Base-by-base conservation (phyloP, 345 rosid genomes). In the Camelina laxa region DNA sequence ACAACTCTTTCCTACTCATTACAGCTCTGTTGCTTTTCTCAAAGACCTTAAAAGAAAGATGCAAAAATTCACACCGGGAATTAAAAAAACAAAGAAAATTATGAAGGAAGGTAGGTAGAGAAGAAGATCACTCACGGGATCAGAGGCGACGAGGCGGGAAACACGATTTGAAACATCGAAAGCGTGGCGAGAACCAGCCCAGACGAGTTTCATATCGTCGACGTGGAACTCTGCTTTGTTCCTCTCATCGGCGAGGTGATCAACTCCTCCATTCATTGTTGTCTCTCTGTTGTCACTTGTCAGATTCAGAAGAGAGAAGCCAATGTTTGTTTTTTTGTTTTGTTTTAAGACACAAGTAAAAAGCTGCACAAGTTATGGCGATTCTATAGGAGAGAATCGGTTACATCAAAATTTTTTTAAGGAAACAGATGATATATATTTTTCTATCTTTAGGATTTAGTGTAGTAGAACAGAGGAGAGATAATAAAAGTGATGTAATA, bases 121-220 rank as follows among this genome's bases (percentile, higher is more conserved):
- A 7, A 33, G 36, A 33, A 36, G 55, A 15, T 24, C 41, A 13
- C 24, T 38, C 36, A 94, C 98, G 76, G 96, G 97, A 85, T 94
- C 98, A 81, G 73, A 80, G 69, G 96, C 91, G 51, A 91, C 91
- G 60, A 91, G 89, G 67, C 93, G 95, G 72, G 96, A 80, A 2
- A 91, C 78, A 33, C 96, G 93, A 72, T 91, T 88, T 31, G 89
- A 81, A 77, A 90, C 71, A 33, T 94, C 85, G 35, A 82, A 83
- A 78, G 79, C 86, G 22, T 82, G 87, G 70, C 80, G 89, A 17
- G 98, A 91, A 33, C 97, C 95, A 20, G 91, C 95, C 98, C 96
- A 94, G 56, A 85, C 82, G 82, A 94, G 70, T 85, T 90, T 94
- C 96, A 94, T 88, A 24, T 84, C 88, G 5, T 88, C 84, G 55